Percentiles rank a stretch among this genome's conserved stretches.
Conservation (phyloP, 2,329 filamentous ascomycete genomes). For the Dryadomyces quercivorus region DNA sequence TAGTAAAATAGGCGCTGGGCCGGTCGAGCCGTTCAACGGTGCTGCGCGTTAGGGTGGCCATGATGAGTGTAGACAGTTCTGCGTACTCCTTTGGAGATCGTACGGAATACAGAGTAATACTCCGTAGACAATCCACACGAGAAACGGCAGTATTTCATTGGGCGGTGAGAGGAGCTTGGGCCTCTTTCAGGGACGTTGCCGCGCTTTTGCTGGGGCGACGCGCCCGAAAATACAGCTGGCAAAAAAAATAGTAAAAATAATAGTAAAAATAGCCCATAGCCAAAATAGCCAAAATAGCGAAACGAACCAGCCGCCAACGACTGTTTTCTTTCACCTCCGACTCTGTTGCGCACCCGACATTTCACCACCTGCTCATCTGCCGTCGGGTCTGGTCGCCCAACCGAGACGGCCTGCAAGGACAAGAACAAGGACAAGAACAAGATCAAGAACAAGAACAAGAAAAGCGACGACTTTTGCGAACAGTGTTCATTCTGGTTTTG, state of each 20-base stretch:
- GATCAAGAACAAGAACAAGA: too few species aligned
- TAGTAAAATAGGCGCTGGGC: constrained; percentile 86
- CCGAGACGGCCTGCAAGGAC: too few species aligned
- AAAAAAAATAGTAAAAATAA: not conserved
- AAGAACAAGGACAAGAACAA: too few species aligned
- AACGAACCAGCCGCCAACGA: not conserved
- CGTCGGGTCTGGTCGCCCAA: too few species aligned
- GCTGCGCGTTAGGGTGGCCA: constrained; percentile 30
- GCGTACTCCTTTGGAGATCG: too few species aligned
- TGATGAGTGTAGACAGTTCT: not conserved
- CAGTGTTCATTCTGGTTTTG: not conserved
- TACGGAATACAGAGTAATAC: too few species aligned
- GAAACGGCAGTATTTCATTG: not conserved
- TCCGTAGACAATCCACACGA: not conserved
- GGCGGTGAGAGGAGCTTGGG: constrained; percentile 8
- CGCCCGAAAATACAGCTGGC: constrained; percentile 2
- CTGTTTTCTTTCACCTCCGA: not conserved
- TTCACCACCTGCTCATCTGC: too few species aligned
- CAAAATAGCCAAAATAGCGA: not conserved
- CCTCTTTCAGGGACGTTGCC: not conserved
- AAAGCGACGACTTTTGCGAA: too few species aligned
- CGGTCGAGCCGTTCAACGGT: constrained; percentile 89
- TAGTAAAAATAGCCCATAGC: not conserved
- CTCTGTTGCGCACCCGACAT: not conserved
- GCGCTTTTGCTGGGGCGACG: constrained; percentile 1